Conservation (phyloP, 2,329 filamentous ascomycete genomes). For the Clonostachys rosea region DNA sequence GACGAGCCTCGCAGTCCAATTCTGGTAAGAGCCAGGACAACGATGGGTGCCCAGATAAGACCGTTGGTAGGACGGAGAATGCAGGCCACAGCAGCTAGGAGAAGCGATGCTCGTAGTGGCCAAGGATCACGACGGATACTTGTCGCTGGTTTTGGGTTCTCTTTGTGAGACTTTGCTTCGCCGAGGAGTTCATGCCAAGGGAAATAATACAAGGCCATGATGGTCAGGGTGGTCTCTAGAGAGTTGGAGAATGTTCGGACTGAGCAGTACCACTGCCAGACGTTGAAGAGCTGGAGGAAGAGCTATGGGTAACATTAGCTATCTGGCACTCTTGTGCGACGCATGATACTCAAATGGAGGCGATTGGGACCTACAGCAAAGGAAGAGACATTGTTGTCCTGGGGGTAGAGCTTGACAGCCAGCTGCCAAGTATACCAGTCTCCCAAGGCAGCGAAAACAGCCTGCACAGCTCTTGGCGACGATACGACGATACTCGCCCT, state of each 20-base stretch:
- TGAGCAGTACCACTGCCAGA: conserved; percentile 97
- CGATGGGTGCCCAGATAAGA: conserved; percentile 75
- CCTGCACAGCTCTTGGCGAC: conserved; percentile 73
- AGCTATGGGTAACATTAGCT: conserved; percentile 14
- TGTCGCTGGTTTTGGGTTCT: conserved; percentile 23
- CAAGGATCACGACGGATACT: conserved; percentile 11
- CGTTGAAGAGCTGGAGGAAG: conserved; percentile 27
- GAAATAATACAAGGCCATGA: conserved; percentile 76
- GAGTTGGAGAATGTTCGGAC: conserved; percentile 93
- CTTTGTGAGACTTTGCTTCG: conserved; percentile 29
- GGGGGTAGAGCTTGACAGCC: conserved; percentile 62
- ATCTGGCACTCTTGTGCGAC: too few species aligned
- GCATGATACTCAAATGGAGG: neutral
- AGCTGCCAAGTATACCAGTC: conserved; percentile 90
- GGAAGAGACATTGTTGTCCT: conserved; percentile 56
- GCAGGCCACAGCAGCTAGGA: conserved; percentile 76
- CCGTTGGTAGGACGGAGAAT: conserved; percentile 86
- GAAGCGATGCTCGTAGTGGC: conserved; percentile 52
- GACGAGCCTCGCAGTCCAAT: conserved; percentile 26
- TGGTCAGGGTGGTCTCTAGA: conserved; percentile 83
- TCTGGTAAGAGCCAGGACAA: conserved; percentile 37
- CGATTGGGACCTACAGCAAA: conserved; percentile 54
- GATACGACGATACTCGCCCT: conserved; percentile 65
- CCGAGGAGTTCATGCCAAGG: conserved; percentile 73
- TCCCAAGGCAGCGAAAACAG: conserved; percentile 67